These are phyloP conservation scores for Fomitopsis betulina DNA, from an alignment of 1,284 basidiomycete genomes.

Conservation along the genomic window DNA sequence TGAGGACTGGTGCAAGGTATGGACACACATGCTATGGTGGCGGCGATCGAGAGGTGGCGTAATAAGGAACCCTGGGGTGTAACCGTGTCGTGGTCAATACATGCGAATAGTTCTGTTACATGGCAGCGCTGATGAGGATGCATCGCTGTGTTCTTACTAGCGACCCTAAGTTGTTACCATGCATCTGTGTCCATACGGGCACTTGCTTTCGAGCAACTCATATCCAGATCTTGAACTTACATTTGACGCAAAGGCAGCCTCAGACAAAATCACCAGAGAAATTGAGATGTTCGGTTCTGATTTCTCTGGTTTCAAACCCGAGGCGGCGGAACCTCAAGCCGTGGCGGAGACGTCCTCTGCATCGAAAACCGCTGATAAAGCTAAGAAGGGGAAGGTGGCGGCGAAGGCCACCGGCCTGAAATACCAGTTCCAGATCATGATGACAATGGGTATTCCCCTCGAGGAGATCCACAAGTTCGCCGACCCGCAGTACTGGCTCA, in stretches of 20 bases:
- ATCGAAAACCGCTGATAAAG: conserved; percentile 64
- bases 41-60: not conserved
- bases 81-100: not conserved
- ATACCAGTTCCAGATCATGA: conserved; percentile 99
- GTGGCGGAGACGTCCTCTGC: conserved; percentile 24
- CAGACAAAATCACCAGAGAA: conserved; percentile 97
- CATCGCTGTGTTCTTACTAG: not conserved
- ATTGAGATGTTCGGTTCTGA: conserved; percentile 94
- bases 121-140: not conserved
- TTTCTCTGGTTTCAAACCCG: conserved; percentile 71
- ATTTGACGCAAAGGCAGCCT: conserved; percentile 62
- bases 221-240: not conserved
- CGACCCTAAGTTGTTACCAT: not conserved
- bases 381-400: conserved; percentile 93
- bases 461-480: conserved; percentile 95
- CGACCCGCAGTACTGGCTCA: conserved; percentile 89
- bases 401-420: conserved; percentile 92
- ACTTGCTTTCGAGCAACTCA: not conserved
- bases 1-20: too few species aligned
- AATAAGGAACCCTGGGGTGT: not conserved
- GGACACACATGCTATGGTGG: not conserved
- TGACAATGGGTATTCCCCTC: conserved; percentile 86
- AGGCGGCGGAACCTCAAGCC: conserved; percentile 37
- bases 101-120: not conserved
- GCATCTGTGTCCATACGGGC: not conserved